A percentile compares a stretch with the other conserved stretches of the same genome.
These are phyloP conservation scores for Ramalina peruviana DNA, from an alignment of 495 filamentous ascomycete species.

Conservation along the genomic window DNA sequence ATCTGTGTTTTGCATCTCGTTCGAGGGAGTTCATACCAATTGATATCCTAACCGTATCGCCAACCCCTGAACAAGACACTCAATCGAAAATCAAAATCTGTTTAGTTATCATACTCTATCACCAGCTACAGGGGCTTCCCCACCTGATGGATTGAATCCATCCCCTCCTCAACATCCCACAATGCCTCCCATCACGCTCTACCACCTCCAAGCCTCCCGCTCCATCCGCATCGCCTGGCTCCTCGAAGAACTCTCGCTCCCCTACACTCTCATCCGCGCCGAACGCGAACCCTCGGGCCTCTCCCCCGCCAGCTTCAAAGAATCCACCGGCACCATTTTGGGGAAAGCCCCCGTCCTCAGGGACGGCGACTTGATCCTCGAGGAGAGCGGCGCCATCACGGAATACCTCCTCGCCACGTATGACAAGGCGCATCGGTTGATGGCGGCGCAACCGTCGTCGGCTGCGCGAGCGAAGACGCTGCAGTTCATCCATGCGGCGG, in stretches of 20 bases:
- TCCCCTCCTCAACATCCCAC: background rate
- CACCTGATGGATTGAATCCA: background rate
- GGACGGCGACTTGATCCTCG: conserved; percentile 20
- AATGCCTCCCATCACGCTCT: conserved; percentile 26
- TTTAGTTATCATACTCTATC: too few species aligned
- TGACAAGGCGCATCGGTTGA: conserved; percentile 17
- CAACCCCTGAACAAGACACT: too few species aligned
- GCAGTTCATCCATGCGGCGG: conserved; percentile 26
- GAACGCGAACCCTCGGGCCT: conserved; percentile 17
- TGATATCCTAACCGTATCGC: too few species aligned
- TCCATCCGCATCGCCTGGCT: conserved; percentile 29
- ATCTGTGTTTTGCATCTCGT: too few species aligned
- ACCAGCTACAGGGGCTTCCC: too few species aligned
- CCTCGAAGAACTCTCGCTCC: conserved; percentile 22
- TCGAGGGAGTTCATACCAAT: too few species aligned
- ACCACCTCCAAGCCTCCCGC: conserved; percentile 28
- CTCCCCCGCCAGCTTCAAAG: conserved; percentile 21
- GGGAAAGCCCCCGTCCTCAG: conserved; percentile 25
- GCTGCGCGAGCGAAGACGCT: conserved; percentile 14
- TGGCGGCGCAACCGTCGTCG: conserved; percentile 9
- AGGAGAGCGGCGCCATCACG: conserved; percentile 28
- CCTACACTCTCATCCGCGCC: conserved; percentile 19
- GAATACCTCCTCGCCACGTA: conserved; percentile 15
- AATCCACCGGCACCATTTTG: conserved; percentile 16
- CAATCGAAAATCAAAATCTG: too few species aligned